Percentiles rank a stretch among this genome's conserved stretches.
phyloP scores from a whole-genome alignment of 805 yeast species.

The Pachysolen tannophilus region DNA sequence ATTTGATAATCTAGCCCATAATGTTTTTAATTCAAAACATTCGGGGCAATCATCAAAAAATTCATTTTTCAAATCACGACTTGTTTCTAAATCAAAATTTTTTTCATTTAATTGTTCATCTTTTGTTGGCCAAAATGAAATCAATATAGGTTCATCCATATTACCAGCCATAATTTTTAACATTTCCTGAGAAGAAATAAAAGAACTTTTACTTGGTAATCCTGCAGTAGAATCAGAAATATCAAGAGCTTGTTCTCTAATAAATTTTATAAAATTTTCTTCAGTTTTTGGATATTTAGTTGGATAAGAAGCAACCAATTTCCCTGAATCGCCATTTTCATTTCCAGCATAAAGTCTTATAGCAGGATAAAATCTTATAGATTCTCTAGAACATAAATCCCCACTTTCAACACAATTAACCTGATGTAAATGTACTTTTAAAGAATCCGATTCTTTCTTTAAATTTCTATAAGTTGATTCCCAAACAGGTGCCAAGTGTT shows the following conservation, averaged over 20 bases:
- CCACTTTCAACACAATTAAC: conserved; percentile 85
- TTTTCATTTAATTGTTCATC: conserved; percentile 28
- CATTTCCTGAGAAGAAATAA: conserved; percentile 30
- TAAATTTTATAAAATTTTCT: conserved; percentile 43
- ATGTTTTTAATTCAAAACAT: conserved; percentile 41
- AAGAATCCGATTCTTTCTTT: conserved; percentile 32
- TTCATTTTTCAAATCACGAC: conserved; percentile 23
- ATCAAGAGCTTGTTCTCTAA: conserved; percentile 43
- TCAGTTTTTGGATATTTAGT: conserved; percentile 33
- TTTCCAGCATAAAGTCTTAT: conserved; percentile 62
- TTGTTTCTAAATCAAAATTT: conserved; percentile 22
- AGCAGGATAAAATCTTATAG: conserved; percentile 59
- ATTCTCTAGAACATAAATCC: conserved; percentile 70
- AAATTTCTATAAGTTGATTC: conserved; percentile 48
- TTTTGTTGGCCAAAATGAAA: conserved; percentile 61
- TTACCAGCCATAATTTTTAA: conserved; percentile 45
- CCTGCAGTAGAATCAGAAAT: background rate
- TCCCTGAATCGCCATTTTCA: conserved; percentile 29
- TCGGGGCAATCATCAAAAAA: conserved; percentile 36
- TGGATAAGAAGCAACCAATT: conserved; percentile 38
- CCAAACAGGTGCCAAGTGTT: conserved; percentile 77
- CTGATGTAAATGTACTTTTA: conserved; percentile 53
- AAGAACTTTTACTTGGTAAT: conserved; percentile 3
- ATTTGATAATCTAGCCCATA: conserved; percentile 54
- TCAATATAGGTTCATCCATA: conserved; percentile 38